phyloP scores from a whole-genome alignment of 2,329 filamentous ascomycete genomes.

The Trichophyton benhamiae region DNA sequence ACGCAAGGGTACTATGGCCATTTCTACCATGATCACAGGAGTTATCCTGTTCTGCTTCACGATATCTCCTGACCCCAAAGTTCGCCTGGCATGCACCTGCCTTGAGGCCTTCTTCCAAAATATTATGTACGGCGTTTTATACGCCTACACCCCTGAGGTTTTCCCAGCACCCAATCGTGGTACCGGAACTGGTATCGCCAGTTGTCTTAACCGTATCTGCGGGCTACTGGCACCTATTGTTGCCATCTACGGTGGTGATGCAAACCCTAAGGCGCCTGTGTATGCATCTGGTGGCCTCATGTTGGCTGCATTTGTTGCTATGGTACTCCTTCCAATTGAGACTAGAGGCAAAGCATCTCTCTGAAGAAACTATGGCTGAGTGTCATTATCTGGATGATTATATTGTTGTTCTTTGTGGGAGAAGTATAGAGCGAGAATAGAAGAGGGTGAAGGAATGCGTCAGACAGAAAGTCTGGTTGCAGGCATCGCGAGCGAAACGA shows the following conservation, averaged over 20 bases:
- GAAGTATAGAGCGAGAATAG: neutral
- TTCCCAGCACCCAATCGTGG: slow-evolving; percentile 46
- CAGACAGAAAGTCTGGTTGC: neutral
- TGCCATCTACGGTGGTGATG: slow-evolving; percentile 29
- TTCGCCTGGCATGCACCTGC: slow-evolving; percentile 41
- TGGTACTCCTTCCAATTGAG: slow-evolving; percentile 36
- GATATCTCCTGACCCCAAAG: slow-evolving; percentile 34
- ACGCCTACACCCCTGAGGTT: slow-evolving; percentile 48
- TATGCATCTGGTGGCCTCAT: slow-evolving; percentile 35
- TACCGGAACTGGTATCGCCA: slow-evolving; percentile 41
- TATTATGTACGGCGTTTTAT: slow-evolving; percentile 46
- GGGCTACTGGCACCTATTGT: slow-evolving; percentile 36
- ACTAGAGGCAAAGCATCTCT: slow-evolving; percentile 34
- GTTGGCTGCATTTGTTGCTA: slow-evolving; percentile 34
- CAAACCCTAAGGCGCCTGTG: slow-evolving; percentile 33
- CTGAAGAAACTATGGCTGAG: slow-evolving; percentile 49
- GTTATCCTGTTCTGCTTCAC: slow-evolving; percentile 47
- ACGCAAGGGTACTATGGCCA: slow-evolving; percentile 45
- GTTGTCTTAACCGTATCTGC: slow-evolving; percentile 34
- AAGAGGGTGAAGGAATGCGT: neutral
- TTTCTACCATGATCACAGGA: slow-evolving; percentile 40
- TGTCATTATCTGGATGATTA: neutral
- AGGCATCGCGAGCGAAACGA: neutral
- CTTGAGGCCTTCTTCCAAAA: slow-evolving; percentile 47
- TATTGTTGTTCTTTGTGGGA: neutral